phyloP scores from a whole-genome alignment of 768 basidiomycete genomes.

The Royoungia palumana region DNA sequence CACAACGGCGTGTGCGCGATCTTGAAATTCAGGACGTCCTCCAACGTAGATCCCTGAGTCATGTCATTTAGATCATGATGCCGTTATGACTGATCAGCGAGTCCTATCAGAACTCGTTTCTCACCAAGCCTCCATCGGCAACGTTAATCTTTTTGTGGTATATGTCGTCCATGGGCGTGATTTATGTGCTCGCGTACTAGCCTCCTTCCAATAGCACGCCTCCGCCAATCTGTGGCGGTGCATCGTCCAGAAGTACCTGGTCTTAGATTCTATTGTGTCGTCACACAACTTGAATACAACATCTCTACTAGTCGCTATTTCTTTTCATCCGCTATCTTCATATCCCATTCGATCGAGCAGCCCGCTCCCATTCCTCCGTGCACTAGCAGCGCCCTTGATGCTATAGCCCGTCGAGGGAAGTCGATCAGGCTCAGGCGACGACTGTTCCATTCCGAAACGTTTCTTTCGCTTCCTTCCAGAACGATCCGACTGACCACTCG shows the following conservation, averaged over 20 bases:
- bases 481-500: conserved; percentile 18
- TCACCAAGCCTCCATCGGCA: conserved; percentile 49
- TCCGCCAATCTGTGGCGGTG: conserved; percentile 6
- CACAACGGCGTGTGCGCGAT: conserved; percentile 60
- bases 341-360: conserved; percentile 36
- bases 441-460: conserved; percentile 17
- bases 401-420: conserved; percentile 43
- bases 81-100: not conserved
- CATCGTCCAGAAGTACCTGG: not conserved
- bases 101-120: not conserved
- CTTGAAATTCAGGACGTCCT: conserved; percentile 45
- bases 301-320: conserved; percentile 25
- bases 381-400: conserved; percentile 53
- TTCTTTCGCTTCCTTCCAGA: conserved; percentile 18
- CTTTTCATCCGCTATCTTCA: conserved; percentile 24
- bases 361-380: conserved; percentile 18
- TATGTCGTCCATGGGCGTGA: conserved; percentile 3
- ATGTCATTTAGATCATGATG: not conserved
- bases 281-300: conserved; percentile 18
- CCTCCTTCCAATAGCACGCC: no score
- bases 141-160: conserved; percentile 21
- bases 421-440: conserved; percentile 30
- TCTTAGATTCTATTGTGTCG: conserved; percentile 2
- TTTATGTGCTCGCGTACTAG: no score
- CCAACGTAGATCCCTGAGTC: conserved; percentile 59